Conservation (phyloP, 2,329 filamentous ascomycete species). For the Xylaria multiplex region DNA sequence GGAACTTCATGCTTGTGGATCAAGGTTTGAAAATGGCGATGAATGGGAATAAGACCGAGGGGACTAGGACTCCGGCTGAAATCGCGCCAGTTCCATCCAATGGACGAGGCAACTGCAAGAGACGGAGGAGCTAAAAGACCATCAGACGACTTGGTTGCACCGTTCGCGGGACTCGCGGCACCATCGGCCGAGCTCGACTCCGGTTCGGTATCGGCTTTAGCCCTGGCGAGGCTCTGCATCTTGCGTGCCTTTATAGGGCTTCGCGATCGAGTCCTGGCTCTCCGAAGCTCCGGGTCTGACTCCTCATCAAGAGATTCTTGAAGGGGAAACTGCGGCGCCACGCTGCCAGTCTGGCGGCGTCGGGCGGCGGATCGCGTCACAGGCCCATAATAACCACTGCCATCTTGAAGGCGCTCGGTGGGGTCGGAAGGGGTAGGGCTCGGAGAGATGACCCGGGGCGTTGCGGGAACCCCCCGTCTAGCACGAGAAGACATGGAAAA, state of each 20-base stretch:
- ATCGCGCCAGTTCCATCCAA: slow-evolving; percentile 82
- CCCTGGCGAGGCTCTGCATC: slow-evolving; percentile 63
- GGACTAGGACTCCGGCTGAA: slow-evolving; percentile 93
- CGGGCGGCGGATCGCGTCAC: slow-evolving; percentile 79
- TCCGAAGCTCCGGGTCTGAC: slow-evolving; percentile 62
- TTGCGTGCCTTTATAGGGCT: slow-evolving; percentile 69
- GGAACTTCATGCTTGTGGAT: slow-evolving; percentile 98
- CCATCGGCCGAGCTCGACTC: slow-evolving; percentile 49
- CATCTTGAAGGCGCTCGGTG: slow-evolving; percentile 64
- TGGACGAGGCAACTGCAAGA: slow-evolving; percentile 52
- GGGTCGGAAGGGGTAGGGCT: slow-evolving; percentile 77
- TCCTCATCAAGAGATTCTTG: slow-evolving; percentile 67
- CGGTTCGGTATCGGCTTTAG: slow-evolving; percentile 52
- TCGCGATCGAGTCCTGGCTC: slow-evolving; percentile 76
- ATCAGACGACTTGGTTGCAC: slow-evolving; percentile 57
- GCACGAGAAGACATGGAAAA: slow-evolving; percentile 63
- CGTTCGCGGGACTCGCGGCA: slow-evolving; percentile 37
- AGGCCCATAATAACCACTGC: slow-evolving; percentile 69
- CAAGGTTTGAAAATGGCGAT: slow-evolving; percentile 88
- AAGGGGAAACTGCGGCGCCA: slow-evolving; percentile 66
- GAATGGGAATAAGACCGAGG: slow-evolving; percentile 92
- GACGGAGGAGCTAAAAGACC: slow-evolving; percentile 77
- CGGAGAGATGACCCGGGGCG: slow-evolving; percentile 88
- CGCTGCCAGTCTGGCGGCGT: slow-evolving; percentile 59
- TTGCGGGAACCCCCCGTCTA: slow-evolving; percentile 72